phyloP scores from a whole-genome alignment of 73 alveolate genomes.

The Stentor coeruleus region DNA sequence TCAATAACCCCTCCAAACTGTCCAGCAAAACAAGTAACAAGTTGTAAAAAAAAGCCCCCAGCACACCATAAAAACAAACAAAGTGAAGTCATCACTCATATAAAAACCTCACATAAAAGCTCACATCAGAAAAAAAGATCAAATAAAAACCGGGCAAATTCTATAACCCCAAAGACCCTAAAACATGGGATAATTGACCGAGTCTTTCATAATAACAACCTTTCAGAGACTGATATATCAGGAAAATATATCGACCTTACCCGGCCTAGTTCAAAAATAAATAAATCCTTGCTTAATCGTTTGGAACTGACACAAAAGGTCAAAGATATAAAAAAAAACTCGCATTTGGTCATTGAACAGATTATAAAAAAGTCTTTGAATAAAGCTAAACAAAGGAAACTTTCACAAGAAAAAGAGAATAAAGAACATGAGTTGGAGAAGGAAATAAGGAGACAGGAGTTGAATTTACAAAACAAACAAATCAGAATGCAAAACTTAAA shows the following conservation, averaged over 20 bases:
- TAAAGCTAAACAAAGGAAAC: background rate
- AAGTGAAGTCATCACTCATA: background rate
- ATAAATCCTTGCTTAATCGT: background rate
- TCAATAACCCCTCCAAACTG: background rate
- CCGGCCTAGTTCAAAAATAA: background rate
- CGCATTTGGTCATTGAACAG: no score
- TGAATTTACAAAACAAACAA: background rate
- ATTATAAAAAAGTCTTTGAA: background rate
- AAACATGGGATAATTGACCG: background rate
- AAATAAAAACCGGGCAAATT: background rate
- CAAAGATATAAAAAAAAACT: background rate
- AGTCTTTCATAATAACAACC: background rate
- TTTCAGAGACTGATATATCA: background rate
- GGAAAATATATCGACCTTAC: background rate
- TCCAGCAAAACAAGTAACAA: background rate
- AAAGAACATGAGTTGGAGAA: background rate
- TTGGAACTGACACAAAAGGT: background rate
- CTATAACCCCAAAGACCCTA: background rate
- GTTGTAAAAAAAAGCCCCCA: background rate
- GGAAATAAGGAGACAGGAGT: background rate
- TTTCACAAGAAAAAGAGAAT: background rate
- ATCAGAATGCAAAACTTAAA: background rate
- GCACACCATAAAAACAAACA: background rate
- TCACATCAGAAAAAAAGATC: background rate
- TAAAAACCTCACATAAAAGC: no score